Percentiles rank a stretch among this genome's conserved stretches.
Conservation (phyloP, 1,284 basidiomycete genomes). For the Trichosporon faecale region DNA sequence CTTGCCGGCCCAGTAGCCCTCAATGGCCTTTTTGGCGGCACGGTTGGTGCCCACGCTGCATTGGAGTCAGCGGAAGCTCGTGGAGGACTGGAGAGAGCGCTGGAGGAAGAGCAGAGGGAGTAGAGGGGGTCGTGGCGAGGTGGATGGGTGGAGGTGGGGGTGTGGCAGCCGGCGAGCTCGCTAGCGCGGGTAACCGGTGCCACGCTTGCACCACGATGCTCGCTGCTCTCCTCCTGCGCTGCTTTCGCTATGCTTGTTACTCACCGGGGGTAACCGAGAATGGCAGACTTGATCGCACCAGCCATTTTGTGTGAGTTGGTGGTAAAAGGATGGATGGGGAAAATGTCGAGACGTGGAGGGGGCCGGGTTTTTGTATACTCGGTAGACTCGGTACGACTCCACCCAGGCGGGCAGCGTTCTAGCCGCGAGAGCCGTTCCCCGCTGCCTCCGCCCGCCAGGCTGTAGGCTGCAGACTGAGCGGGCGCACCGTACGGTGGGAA, state of each 20-base stretch:
- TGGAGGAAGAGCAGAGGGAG: background rate
- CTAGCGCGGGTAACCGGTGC: background rate
- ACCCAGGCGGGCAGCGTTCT: background rate
- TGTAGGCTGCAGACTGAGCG: too few relatives aligned
- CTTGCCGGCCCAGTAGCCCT: slow-evolving; percentile 97
- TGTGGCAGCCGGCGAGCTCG: background rate
- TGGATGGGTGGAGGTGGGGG: background rate
- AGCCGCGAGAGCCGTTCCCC: too few relatives aligned
- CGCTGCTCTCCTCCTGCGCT: too few relatives aligned
- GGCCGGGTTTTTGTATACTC: slow-evolving; percentile 2
- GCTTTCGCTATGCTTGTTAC: background rate
- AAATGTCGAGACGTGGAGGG: slow-evolving; percentile 11
- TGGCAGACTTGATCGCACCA: slow-evolving; percentile 63
- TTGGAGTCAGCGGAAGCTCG: slow-evolving; percentile 12
- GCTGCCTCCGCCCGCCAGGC: too few relatives aligned
- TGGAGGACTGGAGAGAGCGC: background rate
- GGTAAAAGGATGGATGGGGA: slow-evolving; percentile 10
- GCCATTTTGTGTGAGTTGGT: slow-evolving; percentile 12
- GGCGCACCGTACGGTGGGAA: background rate
- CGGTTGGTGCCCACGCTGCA: slow-evolving; percentile 4
- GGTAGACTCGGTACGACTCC: background rate
- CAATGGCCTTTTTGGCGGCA: slow-evolving; percentile 63
- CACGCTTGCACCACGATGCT: background rate
- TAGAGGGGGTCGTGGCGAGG: background rate
- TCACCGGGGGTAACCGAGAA: slow-evolving; percentile 84